phyloP scores from a whole-genome alignment of 2,329 filamentous ascomycete genomes.

The Helotiales sp. region DNA sequence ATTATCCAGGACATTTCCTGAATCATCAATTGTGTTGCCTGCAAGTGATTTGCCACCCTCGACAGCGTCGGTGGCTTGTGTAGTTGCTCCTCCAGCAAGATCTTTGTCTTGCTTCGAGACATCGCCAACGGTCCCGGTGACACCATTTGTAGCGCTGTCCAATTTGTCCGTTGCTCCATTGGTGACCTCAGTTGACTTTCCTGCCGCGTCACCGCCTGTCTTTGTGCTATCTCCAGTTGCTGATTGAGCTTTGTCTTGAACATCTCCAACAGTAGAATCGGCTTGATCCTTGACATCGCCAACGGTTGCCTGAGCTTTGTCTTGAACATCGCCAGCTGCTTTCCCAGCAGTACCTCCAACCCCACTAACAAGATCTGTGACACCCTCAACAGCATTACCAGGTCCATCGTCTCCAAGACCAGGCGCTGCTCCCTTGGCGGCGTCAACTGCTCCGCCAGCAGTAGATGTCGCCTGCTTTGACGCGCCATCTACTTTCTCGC shows the following conservation, averaged over 20 bases:
- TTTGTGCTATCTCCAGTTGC: slow-evolving; percentile 6
- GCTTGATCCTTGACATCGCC: slow-evolving; percentile 20
- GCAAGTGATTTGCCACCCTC: slow-evolving; percentile 14
- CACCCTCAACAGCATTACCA: slow-evolving; percentile 15
- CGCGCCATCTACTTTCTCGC: slow-evolving; percentile 8
- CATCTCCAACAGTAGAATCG: slow-evolving; percentile 6
- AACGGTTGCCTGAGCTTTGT: slow-evolving; percentile 13
- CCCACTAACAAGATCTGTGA: slow-evolving; percentile 11
- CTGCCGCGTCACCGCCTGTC: neutral
- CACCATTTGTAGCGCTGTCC: slow-evolving; percentile 3
- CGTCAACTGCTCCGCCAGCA: slow-evolving; percentile 11
- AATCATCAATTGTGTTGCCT: slow-evolving; percentile 23
- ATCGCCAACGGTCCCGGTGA: slow-evolving; percentile 6
- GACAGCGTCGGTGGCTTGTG: slow-evolving; percentile 1
- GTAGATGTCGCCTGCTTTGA: slow-evolving; percentile 14
- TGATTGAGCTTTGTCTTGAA: slow-evolving; percentile 6
- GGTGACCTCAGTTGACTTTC: slow-evolving; percentile 11
- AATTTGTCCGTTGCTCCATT: slow-evolving; percentile 15
- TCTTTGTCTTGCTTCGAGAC: neutral
- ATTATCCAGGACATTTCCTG: slow-evolving; percentile 18
- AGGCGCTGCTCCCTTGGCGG: slow-evolving; percentile 1
- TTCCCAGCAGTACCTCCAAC: slow-evolving; percentile 19
- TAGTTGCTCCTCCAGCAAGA: slow-evolving; percentile 2
- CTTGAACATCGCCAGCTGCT: slow-evolving; percentile 2
- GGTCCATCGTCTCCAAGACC: slow-evolving; percentile 2